Evolutionary conservation across 306 rosid species (phyloP).

Genomic region (Cucumis cinereus): DNA sequence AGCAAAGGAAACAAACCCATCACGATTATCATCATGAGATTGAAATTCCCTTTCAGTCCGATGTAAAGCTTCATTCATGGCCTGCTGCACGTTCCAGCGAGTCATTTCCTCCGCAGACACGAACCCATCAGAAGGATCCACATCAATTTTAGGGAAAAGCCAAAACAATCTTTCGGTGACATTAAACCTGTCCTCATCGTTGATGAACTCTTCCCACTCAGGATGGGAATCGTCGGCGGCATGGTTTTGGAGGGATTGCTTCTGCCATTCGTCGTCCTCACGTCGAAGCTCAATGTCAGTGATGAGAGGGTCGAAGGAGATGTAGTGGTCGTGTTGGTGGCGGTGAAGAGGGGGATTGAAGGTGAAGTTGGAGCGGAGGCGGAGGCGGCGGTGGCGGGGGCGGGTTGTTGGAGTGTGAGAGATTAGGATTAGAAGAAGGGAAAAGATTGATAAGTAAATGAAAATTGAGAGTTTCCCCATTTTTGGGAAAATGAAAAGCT

Average conservation of each 20-base stretch:
- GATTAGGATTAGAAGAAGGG: slow-evolving; percentile 39
- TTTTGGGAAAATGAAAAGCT: not conserved
- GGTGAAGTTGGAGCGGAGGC: slow-evolving; percentile 72
- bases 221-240: slow-evolving; percentile 58
- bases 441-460: slow-evolving; percentile 31
- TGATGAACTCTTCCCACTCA: slow-evolving; percentile 78
- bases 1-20: slow-evolving; percentile 62
- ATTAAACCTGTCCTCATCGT: slow-evolving; percentile 73
- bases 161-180: slow-evolving; percentile 43
- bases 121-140: slow-evolving; percentile 46
- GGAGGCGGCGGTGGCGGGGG: slow-evolving; percentile 69
- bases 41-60: slow-evolving; percentile 72
- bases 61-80: slow-evolving; percentile 49
- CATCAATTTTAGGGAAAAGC: slow-evolving; percentile 72
- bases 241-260: slow-evolving; percentile 13
- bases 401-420: slow-evolving; percentile 32
- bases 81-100: slow-evolving; percentile 62
- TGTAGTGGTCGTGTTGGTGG: slow-evolving; percentile 28
- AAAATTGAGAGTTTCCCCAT: slow-evolving; percentile 49
- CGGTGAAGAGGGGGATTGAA: slow-evolving; percentile 15
- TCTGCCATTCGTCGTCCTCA: slow-evolving; percentile 81
- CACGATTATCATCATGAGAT: slow-evolving; percentile 63
- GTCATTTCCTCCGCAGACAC: slow-evolving; percentile 58
- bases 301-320: slow-evolving; percentile 75
- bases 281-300: slow-evolving; percentile 79